Percentiles rank a stretch among this genome's conserved stretches.
These are phyloP conservation scores for Mycena haematopus DNA, from an alignment of 768 basidiomycete species.

Conservation along the genomic window DNA sequence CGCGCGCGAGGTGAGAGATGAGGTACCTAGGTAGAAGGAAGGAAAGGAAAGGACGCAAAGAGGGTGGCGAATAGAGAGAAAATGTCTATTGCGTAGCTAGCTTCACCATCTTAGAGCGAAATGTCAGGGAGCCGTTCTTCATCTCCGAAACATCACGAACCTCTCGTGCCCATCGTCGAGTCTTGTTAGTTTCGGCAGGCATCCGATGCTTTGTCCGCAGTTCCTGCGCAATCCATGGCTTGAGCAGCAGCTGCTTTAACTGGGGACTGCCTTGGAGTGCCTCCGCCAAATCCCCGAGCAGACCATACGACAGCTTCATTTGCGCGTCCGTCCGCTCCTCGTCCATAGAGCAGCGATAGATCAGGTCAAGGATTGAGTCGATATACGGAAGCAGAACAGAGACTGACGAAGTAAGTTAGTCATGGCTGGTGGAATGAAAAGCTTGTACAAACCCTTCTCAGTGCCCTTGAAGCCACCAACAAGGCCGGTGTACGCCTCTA, in stretches of 20 bases:
- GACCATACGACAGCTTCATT: slow-evolving; percentile 77
- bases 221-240: slow-evolving; percentile 80
- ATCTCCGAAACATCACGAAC: slow-evolving; percentile 48
- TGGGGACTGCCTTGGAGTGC: slow-evolving; percentile 76
- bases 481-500: slow-evolving; percentile 96
- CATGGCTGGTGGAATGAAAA: slow-evolving; percentile 9
- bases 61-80: slow-evolving; percentile 10
- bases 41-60: slow-evolving; percentile 30
- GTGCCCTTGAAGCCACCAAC: slow-evolving; percentile 90
- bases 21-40: slow-evolving; percentile 38
- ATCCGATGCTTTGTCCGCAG: slow-evolving; percentile 77
- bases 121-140: not conserved
- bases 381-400: slow-evolving; percentile 73
- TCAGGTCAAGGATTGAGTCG: slow-evolving; percentile 77
- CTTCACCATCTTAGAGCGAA: slow-evolving; percentile 67
- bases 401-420: slow-evolving; percentile 37
- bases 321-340: slow-evolving; percentile 86
- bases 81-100: slow-evolving; percentile 71
- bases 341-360: slow-evolving; percentile 76
- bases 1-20: slow-evolving; percentile 48
- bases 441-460: slow-evolving; percentile 63
- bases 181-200: slow-evolving; percentile 83
- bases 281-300: slow-evolving; percentile 93
- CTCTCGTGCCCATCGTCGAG: slow-evolving; percentile 93
- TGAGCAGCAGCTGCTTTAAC: slow-evolving; percentile 78